A percentile compares a stretch with the other conserved stretches of the same genome.
Conservation (phyloP, 2,329 filamentous ascomycete species). For the Talaromyces albobiverticillius region DNA sequence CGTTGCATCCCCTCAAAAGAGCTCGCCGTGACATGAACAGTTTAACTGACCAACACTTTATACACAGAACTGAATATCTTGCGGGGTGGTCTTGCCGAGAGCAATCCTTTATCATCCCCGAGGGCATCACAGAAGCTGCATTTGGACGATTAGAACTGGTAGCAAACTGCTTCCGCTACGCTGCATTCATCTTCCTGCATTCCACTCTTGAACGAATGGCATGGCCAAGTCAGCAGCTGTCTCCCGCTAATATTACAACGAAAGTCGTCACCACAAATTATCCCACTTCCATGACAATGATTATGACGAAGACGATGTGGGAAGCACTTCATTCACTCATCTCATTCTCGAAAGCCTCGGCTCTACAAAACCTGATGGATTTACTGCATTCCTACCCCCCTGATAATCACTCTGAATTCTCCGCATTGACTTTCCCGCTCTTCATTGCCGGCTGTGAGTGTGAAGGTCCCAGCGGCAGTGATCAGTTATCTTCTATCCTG, state of each 20-base stretch:
- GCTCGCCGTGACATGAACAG: too few relatives aligned
- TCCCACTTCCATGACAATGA: neutral
- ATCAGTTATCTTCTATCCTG: conserved; percentile 25
- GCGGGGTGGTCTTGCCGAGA: conserved; percentile 28
- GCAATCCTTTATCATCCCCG: conserved; percentile 29
- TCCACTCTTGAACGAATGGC: conserved; percentile 32
- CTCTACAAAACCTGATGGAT: conserved; percentile 26
- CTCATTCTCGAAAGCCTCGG: conserved; percentile 25
- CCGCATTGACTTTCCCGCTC: conserved; percentile 36
- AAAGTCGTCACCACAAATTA: neutral
- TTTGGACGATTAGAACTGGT: conserved; percentile 32
- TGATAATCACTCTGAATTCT: conserved; percentile 35
- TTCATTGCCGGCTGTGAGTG: conserved; percentile 36
- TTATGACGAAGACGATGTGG: too few relatives aligned
- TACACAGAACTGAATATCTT: conserved; percentile 34
- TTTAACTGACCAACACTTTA: too few relatives aligned
- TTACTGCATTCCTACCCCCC: conserved; percentile 26
- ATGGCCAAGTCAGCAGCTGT: neutral
- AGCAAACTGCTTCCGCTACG: conserved; percentile 37
- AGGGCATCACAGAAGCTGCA: conserved; percentile 25
- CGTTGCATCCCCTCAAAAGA: too few relatives aligned
- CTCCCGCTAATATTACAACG: neutral
- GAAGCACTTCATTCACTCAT: conserved; percentile 19
- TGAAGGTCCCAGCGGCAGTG: conserved; percentile 10
- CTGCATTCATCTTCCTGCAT: conserved; percentile 35